phyloP scores from a whole-genome alignment of 2,329 filamentous ascomycete genomes.

The Aspergillus sp. region DNA sequence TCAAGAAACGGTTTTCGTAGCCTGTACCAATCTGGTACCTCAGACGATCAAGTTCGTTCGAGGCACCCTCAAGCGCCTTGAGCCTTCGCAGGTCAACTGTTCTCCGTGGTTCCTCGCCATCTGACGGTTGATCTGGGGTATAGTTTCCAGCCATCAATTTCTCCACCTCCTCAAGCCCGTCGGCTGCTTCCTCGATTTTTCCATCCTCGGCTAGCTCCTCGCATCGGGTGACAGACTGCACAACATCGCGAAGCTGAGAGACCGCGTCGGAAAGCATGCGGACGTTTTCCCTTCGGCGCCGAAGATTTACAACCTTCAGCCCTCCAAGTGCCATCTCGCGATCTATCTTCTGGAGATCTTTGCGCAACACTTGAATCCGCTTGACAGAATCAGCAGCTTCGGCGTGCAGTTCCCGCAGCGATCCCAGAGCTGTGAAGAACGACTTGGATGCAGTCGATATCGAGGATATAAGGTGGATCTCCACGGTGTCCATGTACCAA shows the following conservation, averaged over 20 bases:
- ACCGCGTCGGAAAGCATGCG: slow-evolving; percentile 81
- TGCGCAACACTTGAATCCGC: slow-evolving; percentile 78
- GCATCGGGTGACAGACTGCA: slow-evolving; percentile 74
- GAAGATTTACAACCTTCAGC: slow-evolving; percentile 81
- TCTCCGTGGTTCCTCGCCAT: slow-evolving; percentile 40
- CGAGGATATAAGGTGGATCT: slow-evolving; percentile 93
- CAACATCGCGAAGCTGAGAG: slow-evolving; percentile 77
- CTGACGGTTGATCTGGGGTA: slow-evolving; percentile 34
- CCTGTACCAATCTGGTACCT: slow-evolving; percentile 82
- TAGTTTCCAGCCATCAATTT: slow-evolving; percentile 77
- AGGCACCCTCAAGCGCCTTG: slow-evolving; percentile 78
- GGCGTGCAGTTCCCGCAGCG: slow-evolving; percentile 84
- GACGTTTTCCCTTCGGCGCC: slow-evolving; percentile 81
- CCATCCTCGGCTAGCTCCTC: slow-evolving; percentile 82
- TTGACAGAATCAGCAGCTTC: slow-evolving; percentile 91
- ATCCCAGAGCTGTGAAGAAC: slow-evolving; percentile 93
- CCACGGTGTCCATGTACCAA: slow-evolving; percentile 99
- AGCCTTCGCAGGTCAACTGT: slow-evolving; percentile 75
- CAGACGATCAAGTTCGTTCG: slow-evolving; percentile 74
- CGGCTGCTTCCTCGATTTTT: slow-evolving; percentile 79
- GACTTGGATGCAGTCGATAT: slow-evolving; percentile 95
- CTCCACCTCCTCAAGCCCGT: slow-evolving; percentile 77
- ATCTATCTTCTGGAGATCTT: slow-evolving; percentile 80
- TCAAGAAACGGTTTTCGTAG: slow-evolving; percentile 80
- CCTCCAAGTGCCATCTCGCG: slow-evolving; percentile 85